Conservation (phyloP, 768 basidiomycete genomes). For the Tricholoma saponaceum region DNA sequence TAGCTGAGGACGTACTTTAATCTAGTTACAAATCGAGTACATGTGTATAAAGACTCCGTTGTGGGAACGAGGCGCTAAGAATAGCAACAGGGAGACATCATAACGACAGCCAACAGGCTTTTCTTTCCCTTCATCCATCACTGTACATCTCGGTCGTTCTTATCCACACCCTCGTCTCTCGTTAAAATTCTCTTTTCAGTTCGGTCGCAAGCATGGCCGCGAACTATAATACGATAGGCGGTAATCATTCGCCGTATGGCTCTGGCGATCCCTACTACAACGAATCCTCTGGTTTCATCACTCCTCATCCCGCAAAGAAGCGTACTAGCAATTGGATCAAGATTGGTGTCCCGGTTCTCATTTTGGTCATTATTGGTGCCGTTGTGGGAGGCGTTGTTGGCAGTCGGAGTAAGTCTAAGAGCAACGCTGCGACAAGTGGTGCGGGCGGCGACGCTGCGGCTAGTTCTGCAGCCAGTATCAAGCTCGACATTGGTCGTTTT, state of each 20-base stretch:
- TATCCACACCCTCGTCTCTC: constrained; percentile 17
- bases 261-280: constrained; percentile 68
- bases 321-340: constrained; percentile 69
- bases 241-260: constrained; percentile 29
- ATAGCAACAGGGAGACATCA: not conserved
- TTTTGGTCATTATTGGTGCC: constrained; percentile 62
- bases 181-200: constrained; percentile 13
- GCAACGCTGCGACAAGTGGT: constrained; percentile 38
- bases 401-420: constrained; percentile 44
- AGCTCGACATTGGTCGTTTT: constrained; percentile 60
- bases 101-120: not conserved
- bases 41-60: not conserved
- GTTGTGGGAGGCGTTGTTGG: constrained; percentile 82
- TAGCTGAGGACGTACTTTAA: too few species aligned
- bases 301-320: constrained; percentile 49
- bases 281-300: constrained; percentile 66
- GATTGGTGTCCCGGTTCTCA: constrained; percentile 61
- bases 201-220: constrained; percentile 27
- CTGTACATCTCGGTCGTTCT: constrained; percentile 20
- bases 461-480: constrained; percentile 54
- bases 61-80: not conserved
- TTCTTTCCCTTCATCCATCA: not conserved
- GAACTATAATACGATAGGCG: constrained; percentile 25
- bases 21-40: too few species aligned
- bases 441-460: constrained; percentile 39